Evolutionary conservation across 2,329 filamentous ascomycete species (phyloP).

Genomic region (Epichloe festucae): DNA sequence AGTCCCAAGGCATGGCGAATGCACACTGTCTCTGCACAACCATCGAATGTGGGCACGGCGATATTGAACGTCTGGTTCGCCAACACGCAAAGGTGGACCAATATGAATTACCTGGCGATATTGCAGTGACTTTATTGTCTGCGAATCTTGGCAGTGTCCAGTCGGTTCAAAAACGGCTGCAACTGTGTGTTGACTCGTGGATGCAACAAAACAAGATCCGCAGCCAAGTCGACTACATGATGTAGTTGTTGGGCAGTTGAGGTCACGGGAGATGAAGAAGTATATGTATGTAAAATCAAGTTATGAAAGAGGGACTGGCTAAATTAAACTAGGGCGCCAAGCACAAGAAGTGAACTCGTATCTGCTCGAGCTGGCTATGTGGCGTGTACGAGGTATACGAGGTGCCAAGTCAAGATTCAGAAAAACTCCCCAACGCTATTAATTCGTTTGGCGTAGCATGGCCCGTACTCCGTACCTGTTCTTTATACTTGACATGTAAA

Average conservation of each 20-base stretch:
- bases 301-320: neutral
- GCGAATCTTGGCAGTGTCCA: neutral
- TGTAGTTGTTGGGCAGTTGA: neutral
- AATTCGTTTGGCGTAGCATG: no score
- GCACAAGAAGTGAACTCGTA: neutral
- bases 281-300: neutral
- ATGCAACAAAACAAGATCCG: neutral
- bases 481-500: no score
- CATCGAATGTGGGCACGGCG: neutral
- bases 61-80: neutral
- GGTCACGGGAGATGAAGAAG: neutral
- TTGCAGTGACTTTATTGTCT: neutral
- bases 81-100: neutral
- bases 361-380: neutral
- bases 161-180: slow-evolving; percentile 1
- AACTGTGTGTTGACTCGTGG: neutral
- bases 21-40: neutral
- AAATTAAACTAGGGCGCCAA: neutral
- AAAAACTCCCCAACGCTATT: no score
- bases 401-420: no score
- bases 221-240: slow-evolving; percentile 2
- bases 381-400: neutral
- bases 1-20: neutral
- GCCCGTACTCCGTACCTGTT: no score
- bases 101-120: neutral